Evolutionary conservation across 495 filamentous ascomycete species (phyloP).

Genomic region (Aspergillus biplanus): DNA sequence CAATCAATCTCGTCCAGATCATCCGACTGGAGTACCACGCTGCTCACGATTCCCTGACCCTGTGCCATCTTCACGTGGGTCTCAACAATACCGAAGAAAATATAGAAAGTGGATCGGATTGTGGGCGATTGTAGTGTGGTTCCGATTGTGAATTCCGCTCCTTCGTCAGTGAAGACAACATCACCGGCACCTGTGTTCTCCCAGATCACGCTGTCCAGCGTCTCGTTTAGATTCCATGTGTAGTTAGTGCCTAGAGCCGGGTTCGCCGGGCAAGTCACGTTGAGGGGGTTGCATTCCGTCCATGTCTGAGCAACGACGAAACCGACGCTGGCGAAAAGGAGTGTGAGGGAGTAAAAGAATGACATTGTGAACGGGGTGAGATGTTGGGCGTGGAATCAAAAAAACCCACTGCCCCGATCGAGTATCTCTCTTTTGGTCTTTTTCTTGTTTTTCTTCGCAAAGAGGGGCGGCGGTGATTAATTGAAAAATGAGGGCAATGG

Average conservation of each 20-base stretch:
- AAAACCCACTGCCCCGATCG: slow-evolving; percentile 13
- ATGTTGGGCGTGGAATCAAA: slow-evolving; percentile 11
- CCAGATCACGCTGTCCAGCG: slow-evolving; percentile 57
- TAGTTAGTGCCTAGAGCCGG: slow-evolving; percentile 66
- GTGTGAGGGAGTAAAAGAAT: slow-evolving; percentile 29
- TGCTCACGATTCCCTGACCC: slow-evolving; percentile 77
- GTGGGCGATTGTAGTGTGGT: slow-evolving; percentile 71
- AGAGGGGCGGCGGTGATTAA: background rate
- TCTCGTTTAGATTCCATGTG: slow-evolving; percentile 65
- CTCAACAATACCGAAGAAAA: slow-evolving; percentile 82
- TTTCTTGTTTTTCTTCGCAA: background rate
- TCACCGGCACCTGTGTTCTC: slow-evolving; percentile 61
- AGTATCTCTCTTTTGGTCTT: background rate
- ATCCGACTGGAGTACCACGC: slow-evolving; percentile 85
- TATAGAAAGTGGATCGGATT: slow-evolving; percentile 74
- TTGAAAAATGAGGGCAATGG: slow-evolving; percentile 9
- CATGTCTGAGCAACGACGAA: slow-evolving; percentile 44
- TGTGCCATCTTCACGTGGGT: slow-evolving; percentile 71
- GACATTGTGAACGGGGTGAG: slow-evolving; percentile 29
- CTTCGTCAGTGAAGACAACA: slow-evolving; percentile 57
- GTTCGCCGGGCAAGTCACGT: slow-evolving; percentile 66
- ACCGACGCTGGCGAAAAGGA: slow-evolving; percentile 32
- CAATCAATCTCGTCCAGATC: slow-evolving; percentile 94
- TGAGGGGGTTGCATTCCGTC: slow-evolving; percentile 68
- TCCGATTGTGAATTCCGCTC: slow-evolving; percentile 71